phyloP scores from a whole-genome alignment of 2,329 filamentous ascomycete genomes.

The Immersiporthe knoxdaviesiana region DNA sequence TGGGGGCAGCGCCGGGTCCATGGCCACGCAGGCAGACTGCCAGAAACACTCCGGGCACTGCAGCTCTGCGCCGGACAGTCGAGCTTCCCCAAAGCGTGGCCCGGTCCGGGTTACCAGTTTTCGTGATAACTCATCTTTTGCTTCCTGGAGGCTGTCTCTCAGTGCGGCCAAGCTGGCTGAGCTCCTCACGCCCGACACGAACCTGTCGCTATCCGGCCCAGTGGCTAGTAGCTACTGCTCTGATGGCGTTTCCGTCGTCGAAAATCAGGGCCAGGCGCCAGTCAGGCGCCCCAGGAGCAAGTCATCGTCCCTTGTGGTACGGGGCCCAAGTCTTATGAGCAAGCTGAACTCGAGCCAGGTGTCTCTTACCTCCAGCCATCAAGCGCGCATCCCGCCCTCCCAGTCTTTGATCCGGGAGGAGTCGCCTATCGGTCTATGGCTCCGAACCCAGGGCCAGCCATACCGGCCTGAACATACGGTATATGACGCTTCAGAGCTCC shows the following conservation, averaged over 20 bases:
- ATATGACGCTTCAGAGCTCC: neutral
- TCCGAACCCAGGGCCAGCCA: slow-evolving; percentile 23
- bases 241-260: neutral
- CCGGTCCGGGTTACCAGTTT: slow-evolving; percentile 12
- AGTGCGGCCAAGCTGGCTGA: slow-evolving; percentile 21
- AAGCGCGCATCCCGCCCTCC: slow-evolving; percentile 20
- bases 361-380: slow-evolving; percentile 16
- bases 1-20: slow-evolving; percentile 12
- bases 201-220: neutral
- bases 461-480: neutral
- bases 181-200: slow-evolving; percentile 9
- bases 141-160: slow-evolving; percentile 32
- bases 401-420: slow-evolving; percentile 24
- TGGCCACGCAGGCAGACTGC: slow-evolving; percentile 4
- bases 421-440: slow-evolving; percentile 27
- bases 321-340: neutral
- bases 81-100: slow-evolving; percentile 25
- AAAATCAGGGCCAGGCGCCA: neutral
- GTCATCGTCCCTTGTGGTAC: slow-evolving; percentile 15
- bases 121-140: slow-evolving; percentile 30
- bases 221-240: slow-evolving; percentile 14
- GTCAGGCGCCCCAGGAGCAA: slow-evolving; percentile 12
- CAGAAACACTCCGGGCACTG: slow-evolving; percentile 27
- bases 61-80: slow-evolving; percentile 28
- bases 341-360: slow-evolving; percentile 9